These are phyloP conservation scores for Cladorrhinum samala DNA, from an alignment of 495 filamentous ascomycete genomes.

Conservation along the genomic window DNA sequence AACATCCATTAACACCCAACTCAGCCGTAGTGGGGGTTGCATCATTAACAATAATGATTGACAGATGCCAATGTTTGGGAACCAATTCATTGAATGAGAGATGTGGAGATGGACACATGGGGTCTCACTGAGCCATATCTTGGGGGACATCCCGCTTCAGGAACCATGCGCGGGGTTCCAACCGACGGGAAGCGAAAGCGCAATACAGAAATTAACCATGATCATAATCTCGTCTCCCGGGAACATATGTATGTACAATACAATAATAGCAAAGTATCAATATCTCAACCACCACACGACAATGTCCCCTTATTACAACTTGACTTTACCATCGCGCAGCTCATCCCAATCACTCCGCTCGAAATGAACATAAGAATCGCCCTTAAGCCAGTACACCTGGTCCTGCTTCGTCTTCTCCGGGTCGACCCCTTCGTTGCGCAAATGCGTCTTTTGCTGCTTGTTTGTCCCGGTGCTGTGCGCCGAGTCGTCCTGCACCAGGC, in stretches of 20 bases:
- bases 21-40: slow-evolving; percentile 9
- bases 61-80: slow-evolving; percentile 1
- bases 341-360: slow-evolving; percentile 58
- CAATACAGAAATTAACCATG: too few species aligned
- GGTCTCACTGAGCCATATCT: neutral
- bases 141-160: too few species aligned
- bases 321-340: slow-evolving; percentile 61
- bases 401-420: slow-evolving; percentile 53
- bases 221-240: too few species aligned
- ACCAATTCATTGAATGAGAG: neutral
- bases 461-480: slow-evolving; percentile 74
- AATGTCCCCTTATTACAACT: slow-evolving; percentile 43
- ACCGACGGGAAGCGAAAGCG: too few species aligned
- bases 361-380: slow-evolving; percentile 63
- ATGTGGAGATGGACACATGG: neutral
- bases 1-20: slow-evolving; percentile 8
- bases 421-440: slow-evolving; percentile 71
- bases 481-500: slow-evolving; percentile 46
- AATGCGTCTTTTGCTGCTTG: slow-evolving; percentile 73
- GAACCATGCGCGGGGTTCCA: too few species aligned
- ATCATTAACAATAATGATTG: neutral
- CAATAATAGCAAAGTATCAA: neutral
- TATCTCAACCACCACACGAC: neutral
- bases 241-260: too few species aligned
- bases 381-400: slow-evolving; percentile 60